Percentiles rank a stretch among this genome's conserved stretches.
phyloP scores from a whole-genome alignment of 2,329 filamentous ascomycete species.

The Beauveria medogensis region DNA sequence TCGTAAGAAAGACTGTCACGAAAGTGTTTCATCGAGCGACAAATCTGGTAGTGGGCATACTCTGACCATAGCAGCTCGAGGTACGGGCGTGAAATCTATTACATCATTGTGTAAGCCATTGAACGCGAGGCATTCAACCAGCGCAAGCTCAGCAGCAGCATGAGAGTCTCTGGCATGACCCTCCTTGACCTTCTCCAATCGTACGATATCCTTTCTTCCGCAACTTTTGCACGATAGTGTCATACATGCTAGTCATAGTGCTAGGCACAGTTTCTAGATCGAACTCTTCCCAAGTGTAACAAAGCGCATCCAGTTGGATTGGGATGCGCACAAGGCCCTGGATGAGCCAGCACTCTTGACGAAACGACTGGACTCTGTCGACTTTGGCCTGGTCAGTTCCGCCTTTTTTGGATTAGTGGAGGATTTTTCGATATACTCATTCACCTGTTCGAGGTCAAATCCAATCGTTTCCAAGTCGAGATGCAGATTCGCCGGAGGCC shows the following conservation, averaged over 20 bases:
- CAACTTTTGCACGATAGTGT: conserved; percentile 24
- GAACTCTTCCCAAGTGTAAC: conserved; percentile 24
- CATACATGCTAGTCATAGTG: conserved; percentile 31
- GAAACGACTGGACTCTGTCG: conserved; percentile 17
- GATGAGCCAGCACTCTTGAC: conserved; percentile 24
- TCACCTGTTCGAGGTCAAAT: not conserved
- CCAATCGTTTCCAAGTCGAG: not conserved
- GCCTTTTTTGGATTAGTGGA: not conserved
- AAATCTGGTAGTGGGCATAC: not conserved
- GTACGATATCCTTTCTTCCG: conserved; percentile 31
- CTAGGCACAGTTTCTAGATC: conserved; percentile 15
- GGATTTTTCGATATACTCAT: not conserved
- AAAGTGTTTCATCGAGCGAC: conserved; percentile 9
- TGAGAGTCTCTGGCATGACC: not conserved
- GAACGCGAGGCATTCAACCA: conserved; percentile 28
- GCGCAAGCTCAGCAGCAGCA: not conserved
- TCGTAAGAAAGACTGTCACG: not conserved
- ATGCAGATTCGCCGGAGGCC: not conserved
- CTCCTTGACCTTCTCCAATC: conserved; percentile 14
- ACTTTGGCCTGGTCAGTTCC: conserved; percentile 14
- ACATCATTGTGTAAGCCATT: conserved; percentile 25
- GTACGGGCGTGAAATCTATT: conserved; percentile 11
- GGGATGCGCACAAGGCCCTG: conserved; percentile 33
- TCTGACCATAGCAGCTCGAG: no score
- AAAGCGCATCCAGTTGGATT: conserved; percentile 36